Evolutionary conservation across 2,329 filamentous ascomycete genomes (phyloP).

Genomic region (Exophiala spinifera): DNA sequence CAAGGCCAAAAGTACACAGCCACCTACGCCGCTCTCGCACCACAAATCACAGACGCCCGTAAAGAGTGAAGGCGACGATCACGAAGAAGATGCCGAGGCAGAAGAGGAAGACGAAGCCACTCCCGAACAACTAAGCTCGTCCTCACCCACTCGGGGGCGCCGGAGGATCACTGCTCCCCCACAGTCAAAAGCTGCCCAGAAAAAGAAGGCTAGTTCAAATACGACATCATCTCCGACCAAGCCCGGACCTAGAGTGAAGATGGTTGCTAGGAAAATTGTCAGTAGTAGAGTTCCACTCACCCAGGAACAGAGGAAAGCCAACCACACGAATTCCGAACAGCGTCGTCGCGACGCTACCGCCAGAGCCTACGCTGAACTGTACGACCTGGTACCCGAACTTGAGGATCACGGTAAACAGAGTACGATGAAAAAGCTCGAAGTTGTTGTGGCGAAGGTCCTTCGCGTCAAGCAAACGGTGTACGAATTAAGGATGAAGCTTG

Average conservation of each 20-base stretch:
- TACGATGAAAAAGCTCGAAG: constrained; percentile 30
- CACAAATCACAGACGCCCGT: constrained; percentile 21
- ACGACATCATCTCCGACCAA: constrained; percentile 5
- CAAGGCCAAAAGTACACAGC: constrained; percentile 13
- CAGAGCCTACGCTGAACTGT: constrained; percentile 27
- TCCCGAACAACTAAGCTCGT: constrained; percentile 14
- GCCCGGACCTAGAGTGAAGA: constrained; percentile 14
- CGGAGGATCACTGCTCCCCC: constrained; percentile 11
- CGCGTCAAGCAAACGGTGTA: constrained; percentile 21
- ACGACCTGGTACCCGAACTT: constrained; percentile 28
- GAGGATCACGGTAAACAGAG: constrained; percentile 28
- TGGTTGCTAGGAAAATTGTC: not conserved
- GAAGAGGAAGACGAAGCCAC: constrained; percentile 18
- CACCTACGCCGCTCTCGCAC: constrained; percentile 19
- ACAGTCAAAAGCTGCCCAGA: constrained; percentile 9
- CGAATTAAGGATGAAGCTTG: constrained; percentile 17
- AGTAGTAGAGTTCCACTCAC: constrained; percentile 21
- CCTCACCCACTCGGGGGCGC: constrained; percentile 20
- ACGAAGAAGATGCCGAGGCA: constrained; percentile 23
- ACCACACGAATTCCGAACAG: constrained; percentile 30
- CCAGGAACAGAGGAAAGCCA: constrained; percentile 28
- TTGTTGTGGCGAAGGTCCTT: constrained; percentile 26
- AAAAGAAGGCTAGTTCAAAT: constrained; percentile 10
- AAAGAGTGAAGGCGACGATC: constrained; percentile 10
- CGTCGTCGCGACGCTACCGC: constrained; percentile 28